Evolutionary conservation across 345 rosid genomes (phyloP).

Genomic region (Trapa incisa): DNA sequence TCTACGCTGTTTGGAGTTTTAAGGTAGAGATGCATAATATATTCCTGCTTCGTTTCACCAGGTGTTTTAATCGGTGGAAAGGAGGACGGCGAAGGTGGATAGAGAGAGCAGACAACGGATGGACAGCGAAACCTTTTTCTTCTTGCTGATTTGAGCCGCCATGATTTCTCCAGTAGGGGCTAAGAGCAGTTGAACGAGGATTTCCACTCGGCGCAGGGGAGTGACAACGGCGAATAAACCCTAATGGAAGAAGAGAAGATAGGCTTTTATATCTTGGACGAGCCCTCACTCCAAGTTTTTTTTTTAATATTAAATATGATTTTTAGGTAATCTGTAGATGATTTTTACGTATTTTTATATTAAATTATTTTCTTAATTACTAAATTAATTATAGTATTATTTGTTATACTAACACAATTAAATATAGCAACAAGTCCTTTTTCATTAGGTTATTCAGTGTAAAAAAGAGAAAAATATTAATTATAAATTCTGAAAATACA

Average conservation of each 20-base stretch:
- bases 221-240: slow-evolving; percentile 1
- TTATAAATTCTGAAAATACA: too few species aligned
- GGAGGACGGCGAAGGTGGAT: background rate
- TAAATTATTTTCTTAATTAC: too few species aligned
- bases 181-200: background rate
- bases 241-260: background rate
- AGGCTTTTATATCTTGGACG: background rate
- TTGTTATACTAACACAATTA: too few species aligned
- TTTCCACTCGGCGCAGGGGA: background rate
- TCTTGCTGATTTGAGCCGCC: slow-evolving; percentile 19
- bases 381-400: too few species aligned
- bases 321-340: too few species aligned
- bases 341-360: too few species aligned
- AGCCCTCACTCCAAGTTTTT: background rate
- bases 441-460: too few species aligned
- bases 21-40: background rate
- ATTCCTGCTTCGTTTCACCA: background rate
- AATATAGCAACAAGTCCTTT: too few species aligned
- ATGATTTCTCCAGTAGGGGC: slow-evolving; percentile 4
- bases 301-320: background rate
- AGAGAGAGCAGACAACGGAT: background rate
- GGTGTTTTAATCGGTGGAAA: background rate
- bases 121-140: slow-evolving; percentile 10
- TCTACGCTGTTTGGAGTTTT: background rate
- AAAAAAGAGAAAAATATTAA: too few species aligned